phyloP scores from a whole-genome alignment of 345 rosid genomes.

The Psidium friedrichsthalianum region DNA sequence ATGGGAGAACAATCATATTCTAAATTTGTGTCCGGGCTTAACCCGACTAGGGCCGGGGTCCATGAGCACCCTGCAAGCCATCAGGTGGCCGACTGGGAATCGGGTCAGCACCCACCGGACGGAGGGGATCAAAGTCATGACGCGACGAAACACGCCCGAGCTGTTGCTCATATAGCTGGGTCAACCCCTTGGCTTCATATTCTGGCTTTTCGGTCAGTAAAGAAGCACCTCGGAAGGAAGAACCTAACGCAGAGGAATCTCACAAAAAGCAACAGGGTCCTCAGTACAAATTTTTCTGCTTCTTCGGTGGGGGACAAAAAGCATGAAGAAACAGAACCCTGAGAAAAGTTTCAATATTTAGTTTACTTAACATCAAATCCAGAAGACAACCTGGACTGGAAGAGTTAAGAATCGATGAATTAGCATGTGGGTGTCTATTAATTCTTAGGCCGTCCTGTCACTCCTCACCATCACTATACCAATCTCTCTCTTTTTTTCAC shows the following conservation, averaged over 20 bases:
- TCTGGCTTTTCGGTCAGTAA: not conserved
- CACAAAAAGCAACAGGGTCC: not conserved
- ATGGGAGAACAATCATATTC: not conserved
- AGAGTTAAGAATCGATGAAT: not conserved
- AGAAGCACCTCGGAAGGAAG: not conserved
- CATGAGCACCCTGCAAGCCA: not conserved
- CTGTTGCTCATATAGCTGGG: not conserved
- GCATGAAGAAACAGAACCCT: not conserved
- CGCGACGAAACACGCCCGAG: not conserved
- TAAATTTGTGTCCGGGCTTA: not conserved
- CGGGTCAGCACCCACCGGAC: not conserved
- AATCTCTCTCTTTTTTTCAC: too few relatives aligned
- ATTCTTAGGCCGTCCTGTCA: not conserved
- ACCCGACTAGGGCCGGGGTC: not conserved
- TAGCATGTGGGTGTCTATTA: not conserved
- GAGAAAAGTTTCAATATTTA: not conserved
- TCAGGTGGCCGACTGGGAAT: not conserved
- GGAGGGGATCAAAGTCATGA: not conserved
- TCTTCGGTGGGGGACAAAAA: not conserved
- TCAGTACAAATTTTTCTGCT: not conserved
- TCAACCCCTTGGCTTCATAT: not conserved
- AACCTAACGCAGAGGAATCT: not conserved
- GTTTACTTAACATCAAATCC: not conserved
- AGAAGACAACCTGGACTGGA: not conserved
- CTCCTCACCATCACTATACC: not conserved